phyloP scores from a whole-genome alignment of 2,329 filamentous ascomycete genomes.

The Cercospora zeina region DNA sequence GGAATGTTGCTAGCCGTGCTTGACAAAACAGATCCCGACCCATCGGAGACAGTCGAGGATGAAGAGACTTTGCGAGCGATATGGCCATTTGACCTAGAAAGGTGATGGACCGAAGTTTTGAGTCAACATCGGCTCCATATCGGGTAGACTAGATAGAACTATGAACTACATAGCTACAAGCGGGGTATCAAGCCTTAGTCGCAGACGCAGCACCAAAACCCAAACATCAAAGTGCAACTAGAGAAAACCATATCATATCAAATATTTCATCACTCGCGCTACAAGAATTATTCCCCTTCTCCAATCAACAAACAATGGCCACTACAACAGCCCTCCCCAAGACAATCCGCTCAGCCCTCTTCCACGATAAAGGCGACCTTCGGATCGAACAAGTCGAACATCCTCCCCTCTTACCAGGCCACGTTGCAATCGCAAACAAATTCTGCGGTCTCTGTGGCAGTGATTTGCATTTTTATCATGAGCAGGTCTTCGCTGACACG shows the following conservation, averaged over 20 bases:
- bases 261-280: neutral
- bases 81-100: no score
- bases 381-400: slow-evolving; percentile 16
- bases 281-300: neutral
- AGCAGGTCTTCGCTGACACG: slow-evolving; percentile 4
- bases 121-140: no score
- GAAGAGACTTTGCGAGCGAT: no score
- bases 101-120: no score
- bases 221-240: neutral
- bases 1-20: no score
- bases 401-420: slow-evolving; percentile 9
- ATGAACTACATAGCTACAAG: neutral
- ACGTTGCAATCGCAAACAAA: slow-evolving; percentile 16
- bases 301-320: neutral
- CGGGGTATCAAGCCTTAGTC: neutral
- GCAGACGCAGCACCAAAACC: neutral
- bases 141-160: no score
- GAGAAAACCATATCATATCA: neutral
- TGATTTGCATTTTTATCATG: slow-evolving; percentile 19
- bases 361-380: slow-evolving; percentile 13
- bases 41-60: no score
- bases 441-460: slow-evolving; percentile 21
- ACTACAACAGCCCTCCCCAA: neutral
- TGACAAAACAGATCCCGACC: no score
- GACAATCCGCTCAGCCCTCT: slow-evolving; percentile 15